Base-by-base conservation (phyloP, 176 grass and related monocot genomes). In the Musa schizocarpa region DNA sequence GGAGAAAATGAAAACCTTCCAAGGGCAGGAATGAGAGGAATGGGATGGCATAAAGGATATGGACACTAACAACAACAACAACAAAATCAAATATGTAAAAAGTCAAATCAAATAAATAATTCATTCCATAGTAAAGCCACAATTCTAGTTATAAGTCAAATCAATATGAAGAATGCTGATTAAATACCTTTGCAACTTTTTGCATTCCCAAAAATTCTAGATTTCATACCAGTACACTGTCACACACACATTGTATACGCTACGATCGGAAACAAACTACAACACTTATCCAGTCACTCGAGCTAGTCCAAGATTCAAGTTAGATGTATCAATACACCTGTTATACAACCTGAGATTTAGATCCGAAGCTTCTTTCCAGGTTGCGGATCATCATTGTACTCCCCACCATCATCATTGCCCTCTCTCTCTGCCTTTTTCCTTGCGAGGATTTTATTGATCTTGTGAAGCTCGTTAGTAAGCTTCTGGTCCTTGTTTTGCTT, bases 401-500 rank as follows among this genome's bases (percentile, higher is more conserved):
- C 73, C 3, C 83, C 81, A 0, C 69, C 79, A 50, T 87, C 90
- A 24, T 88, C 85, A 0, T 3, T 14, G 16, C 88, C 90, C 12
- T 91, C 95, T 75, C 80, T 91, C 11, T 91, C 95, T 0, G 79
- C 86, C 68, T 98, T 98, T 76, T 98, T 93, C 26, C 90, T 89
- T 1, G 95, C 88, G 19, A 98, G 86, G 61, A 98, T 93, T 68
- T 93, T 98, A 81, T 93, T 98, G 1, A 98, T 98, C 71, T 98
- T 98, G 86, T 98, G 82, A 22, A 98, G 95, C 53, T 93, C 95
- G 16, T 98, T 98, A 1, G 82, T 91, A 57, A 98, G 78, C 76
- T 98, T 98, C 84, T 98, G 95, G 64, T 98, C 95, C 80, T 93
- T 98, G 86, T 98, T 98, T 72, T 98, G 90, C 82, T 98, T 98